Conservation (phyloP, 2,329 filamentous ascomycete species). For the Alternaria postmessia region DNA sequence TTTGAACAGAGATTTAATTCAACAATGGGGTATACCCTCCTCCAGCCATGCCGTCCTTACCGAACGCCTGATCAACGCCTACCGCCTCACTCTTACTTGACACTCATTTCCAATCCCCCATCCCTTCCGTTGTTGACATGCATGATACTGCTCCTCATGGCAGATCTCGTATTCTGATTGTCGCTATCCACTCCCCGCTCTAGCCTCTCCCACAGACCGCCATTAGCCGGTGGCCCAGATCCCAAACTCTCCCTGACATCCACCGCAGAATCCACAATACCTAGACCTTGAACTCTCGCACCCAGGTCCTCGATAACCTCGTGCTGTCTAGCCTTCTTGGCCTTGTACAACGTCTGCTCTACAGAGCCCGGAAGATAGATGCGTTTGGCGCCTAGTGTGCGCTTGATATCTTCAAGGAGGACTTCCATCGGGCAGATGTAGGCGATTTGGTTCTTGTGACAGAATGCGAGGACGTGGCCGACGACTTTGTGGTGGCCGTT, state of each 20-base stretch:
- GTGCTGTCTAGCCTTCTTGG: constrained; percentile 17
- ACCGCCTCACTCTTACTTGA: background rate
- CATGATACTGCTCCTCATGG: constrained; percentile 4
- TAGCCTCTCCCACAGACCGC: background rate
- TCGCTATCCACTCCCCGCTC: background rate
- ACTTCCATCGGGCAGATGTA: constrained; percentile 98
- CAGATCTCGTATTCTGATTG: background rate
- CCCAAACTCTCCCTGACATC: constrained; percentile 19
- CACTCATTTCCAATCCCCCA: constrained; percentile 21
- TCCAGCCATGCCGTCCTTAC: background rate
- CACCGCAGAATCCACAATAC: constrained; percentile 41
- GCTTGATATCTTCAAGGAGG: constrained; percentile 82
- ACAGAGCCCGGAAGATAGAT: constrained; percentile 73
- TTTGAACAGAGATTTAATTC: background rate
- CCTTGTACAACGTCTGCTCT: constrained; percentile 34
- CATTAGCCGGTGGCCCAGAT: background rate
- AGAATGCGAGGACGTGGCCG: constrained; percentile 91
- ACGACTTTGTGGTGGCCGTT: constrained; percentile 80
- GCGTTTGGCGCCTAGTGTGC: constrained; percentile 73
- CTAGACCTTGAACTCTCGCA: constrained; percentile 39
- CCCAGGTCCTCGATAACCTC: constrained; percentile 32
- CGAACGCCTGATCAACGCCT: background rate
- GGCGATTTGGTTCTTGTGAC: constrained; percentile 77
- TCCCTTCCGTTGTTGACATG: constrained; percentile 25
- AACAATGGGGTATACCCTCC: background rate